Evolutionary conservation across 192 early-diverging fungal species (phyloP), one percentile per base, ranked within the genome.

Genomic region (Coemansia sp.): DNA sequence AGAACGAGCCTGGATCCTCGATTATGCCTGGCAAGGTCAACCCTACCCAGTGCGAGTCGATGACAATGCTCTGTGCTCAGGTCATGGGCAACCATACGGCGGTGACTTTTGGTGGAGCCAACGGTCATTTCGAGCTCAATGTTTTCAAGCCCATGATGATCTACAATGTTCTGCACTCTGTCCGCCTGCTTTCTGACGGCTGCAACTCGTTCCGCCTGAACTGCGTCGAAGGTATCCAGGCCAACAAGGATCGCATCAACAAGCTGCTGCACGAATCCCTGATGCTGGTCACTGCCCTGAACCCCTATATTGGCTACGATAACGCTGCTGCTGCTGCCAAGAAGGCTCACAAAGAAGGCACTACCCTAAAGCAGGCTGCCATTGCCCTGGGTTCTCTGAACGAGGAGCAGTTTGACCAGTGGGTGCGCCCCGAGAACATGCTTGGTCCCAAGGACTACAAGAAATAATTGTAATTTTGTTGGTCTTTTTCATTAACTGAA

Each of bases 21-120:
- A 99, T 99, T 73, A 98, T 99, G 97, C 96, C 96, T 42, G 97
- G 97, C 59, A 98, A 99, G 89, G 94, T 99, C 61, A 99, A 99
- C 84, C 97, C 97, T 49, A 99, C 97, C 17, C 97, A 99, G 84
- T 96, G 93, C 85, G 96, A 99, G 83, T 96, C 97, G 59, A 89
- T 99, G 89, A 99, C 97, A 28, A 99, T 99, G 97, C 93, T 98
- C 38, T 96, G 95, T 78, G 90, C 95, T 33, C 97, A 98, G 75
- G 94, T 99, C 49, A 96, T 99, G 86, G 97, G 97, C 72, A 99
- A 99, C 90, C 88, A 98, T 85, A 92, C 91, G 38, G 88, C 96
- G 30, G 89, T 99, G 61, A 87, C 93, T 25, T 75, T 97, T 72
- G 92, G 92, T 63, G 96, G 95, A 6, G 90, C 94, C 48, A 94